A percentile compares a stretch with the other conserved stretches of the same genome.
phyloP scores from a whole-genome alignment of 495 filamentous ascomycete genomes.

The Penicillium soppii region DNA sequence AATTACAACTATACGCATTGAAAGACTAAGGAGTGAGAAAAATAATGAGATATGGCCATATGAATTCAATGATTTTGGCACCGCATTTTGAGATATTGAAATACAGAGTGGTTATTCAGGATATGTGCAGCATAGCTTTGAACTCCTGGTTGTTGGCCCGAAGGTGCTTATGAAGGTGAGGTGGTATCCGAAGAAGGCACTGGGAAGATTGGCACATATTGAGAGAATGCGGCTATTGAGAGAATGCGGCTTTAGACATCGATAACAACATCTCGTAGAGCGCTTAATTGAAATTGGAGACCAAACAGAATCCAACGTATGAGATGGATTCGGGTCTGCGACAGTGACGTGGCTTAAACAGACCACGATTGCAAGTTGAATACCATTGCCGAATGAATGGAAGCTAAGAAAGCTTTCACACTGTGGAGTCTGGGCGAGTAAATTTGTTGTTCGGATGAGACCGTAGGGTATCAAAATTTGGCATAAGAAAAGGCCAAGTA shows the following conservation, averaged over 20 bases:
- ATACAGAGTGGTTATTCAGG: conserved; percentile 1
- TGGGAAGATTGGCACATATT: neutral
- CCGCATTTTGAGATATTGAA: neutral
- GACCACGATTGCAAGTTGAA: neutral
- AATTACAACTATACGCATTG: no score
- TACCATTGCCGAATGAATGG: neutral
- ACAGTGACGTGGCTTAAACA: neutral
- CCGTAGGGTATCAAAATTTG: neutral
- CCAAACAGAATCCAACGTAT: neutral
- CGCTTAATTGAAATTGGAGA: neutral
- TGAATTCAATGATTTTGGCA: neutral
- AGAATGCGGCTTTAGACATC: no score
- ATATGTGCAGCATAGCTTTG: neutral
- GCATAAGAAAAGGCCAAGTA: neutral
- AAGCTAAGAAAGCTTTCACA: neutral
- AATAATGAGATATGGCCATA: neutral
- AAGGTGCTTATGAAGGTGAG: neutral
- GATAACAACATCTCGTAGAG: neutral
- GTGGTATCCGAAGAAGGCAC: neutral
- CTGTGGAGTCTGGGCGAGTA: neutral
- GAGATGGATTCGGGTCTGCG: neutral
- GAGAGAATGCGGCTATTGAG: neutral
- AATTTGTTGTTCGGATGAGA: neutral
- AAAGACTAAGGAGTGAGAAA: no score
- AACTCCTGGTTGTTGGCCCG: neutral